phyloP scores from a whole-genome alignment of 495 filamentous ascomycete genomes.

The Tuber umbilicatum region DNA sequence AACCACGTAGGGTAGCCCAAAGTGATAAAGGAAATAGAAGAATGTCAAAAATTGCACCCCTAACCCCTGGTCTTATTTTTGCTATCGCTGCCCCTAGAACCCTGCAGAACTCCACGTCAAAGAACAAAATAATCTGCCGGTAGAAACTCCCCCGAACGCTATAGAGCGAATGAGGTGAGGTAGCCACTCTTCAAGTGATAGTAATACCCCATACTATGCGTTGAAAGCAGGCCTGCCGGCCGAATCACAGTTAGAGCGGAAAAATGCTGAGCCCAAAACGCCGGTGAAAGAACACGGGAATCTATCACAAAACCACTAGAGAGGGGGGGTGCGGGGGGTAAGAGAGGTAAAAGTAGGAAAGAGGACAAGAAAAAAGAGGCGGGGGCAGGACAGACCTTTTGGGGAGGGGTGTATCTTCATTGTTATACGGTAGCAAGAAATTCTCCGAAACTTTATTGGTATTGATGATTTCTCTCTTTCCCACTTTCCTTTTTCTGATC shows the following conservation, averaged over 20 bases:
- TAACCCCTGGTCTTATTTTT: conserved; percentile 1
- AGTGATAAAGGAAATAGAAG: not conserved
- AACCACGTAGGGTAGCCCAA: not conserved
- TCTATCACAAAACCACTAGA: conserved; percentile 4
- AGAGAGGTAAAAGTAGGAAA: not conserved
- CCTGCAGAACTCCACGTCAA: not conserved
- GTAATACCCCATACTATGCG: not conserved
- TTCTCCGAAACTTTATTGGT: not conserved
- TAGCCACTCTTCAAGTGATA: not conserved
- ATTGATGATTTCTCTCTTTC: not conserved
- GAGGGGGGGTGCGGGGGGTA: not conserved
- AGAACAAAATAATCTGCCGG: not conserved
- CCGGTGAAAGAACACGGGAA: not conserved
- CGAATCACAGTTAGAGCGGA: conserved; percentile 1
- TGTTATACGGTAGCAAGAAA: not conserved
- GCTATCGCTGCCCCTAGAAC: not conserved
- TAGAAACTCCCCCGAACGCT: not conserved
- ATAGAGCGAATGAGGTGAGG: not conserved
- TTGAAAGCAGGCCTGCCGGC: conserved; percentile 3
- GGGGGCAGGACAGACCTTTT: not conserved
- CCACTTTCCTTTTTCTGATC: not conserved
- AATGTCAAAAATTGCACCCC: conserved; percentile 1
- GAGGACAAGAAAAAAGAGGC: not conserved
- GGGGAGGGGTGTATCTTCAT: not conserved
- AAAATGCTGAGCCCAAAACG: conserved; percentile 1